Evolutionary conservation across 2,329 filamentous ascomycete species (phyloP).

Genomic region (Chaetomium strumarium): DNA sequence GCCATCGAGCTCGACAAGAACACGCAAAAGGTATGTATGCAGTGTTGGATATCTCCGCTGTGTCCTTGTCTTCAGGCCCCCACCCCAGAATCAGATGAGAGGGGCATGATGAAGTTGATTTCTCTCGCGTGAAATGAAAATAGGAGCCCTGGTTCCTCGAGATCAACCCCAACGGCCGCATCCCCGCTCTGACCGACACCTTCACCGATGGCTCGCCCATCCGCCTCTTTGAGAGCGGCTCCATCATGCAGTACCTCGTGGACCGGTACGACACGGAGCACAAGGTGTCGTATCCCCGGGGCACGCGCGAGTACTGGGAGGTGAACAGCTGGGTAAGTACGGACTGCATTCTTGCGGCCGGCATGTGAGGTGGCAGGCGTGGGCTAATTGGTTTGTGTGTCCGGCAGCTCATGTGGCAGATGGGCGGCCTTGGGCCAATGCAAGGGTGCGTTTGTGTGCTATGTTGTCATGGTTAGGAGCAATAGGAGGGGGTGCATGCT

Average conservation of each 20-base stretch:
- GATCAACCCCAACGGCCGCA: slow-evolving; percentile 91
- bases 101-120: neutral
- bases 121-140: neutral
- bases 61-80: too few relatives aligned
- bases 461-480: neutral
- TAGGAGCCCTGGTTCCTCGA: slow-evolving; percentile 74
- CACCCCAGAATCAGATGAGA: too few relatives aligned
- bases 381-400: neutral
- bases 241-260: slow-evolving; percentile 78
- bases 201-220: slow-evolving; percentile 68
- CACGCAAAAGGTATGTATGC: slow-evolving; percentile 9
- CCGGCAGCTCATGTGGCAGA: slow-evolving; percentile 53
- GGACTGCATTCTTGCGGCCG: neutral
- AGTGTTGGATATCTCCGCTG: neutral
- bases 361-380: neutral
- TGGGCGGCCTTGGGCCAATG: slow-evolving; percentile 78
- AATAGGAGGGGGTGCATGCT: neutral
- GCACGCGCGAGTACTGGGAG: slow-evolving; percentile 70
- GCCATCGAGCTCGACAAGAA: slow-evolving; percentile 54
- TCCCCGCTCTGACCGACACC: slow-evolving; percentile 79
- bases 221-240: slow-evolving; percentile 74
- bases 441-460: slow-evolving; percentile 45
- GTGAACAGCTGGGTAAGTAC: slow-evolving; percentile 64
- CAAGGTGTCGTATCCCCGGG: slow-evolving; percentile 73
- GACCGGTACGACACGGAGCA: slow-evolving; percentile 75